Conservation (phyloP, 768 basidiomycete species). For the Russula sp. region DNA sequence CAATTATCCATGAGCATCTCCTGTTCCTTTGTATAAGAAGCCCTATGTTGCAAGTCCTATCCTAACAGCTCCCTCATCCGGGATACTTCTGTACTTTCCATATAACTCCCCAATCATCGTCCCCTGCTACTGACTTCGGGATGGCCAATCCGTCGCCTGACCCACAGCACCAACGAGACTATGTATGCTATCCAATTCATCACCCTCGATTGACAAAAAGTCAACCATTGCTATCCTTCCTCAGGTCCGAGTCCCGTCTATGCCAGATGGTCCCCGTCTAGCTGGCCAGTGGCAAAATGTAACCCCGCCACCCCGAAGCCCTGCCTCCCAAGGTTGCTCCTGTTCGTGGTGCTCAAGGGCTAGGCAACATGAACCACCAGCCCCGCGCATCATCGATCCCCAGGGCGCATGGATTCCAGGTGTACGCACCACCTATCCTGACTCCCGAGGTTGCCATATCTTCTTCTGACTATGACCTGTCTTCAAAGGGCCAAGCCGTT, state of each 20-base stretch:
- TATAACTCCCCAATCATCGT: not conserved
- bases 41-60: no score
- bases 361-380: not conserved
- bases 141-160: not conserved
- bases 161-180: not conserved
- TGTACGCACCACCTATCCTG: not conserved
- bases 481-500: not conserved
- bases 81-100: not conserved
- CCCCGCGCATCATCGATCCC: not conserved
- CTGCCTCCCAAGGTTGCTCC: not conserved
- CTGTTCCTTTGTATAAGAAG: no score
- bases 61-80: not conserved
- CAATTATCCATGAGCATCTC: no score
- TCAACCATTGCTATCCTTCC: not conserved
- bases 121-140: not conserved
- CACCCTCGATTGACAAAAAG: not conserved
- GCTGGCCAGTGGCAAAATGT: not conserved
- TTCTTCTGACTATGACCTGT: not conserved
- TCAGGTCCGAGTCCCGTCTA: not conserved
- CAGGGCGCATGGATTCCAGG: not conserved
- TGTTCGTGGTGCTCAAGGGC: not conserved
- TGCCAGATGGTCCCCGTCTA: not conserved
- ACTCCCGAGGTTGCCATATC: not conserved
- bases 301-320: not conserved
- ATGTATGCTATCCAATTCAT: not conserved